These are phyloP conservation scores for Serendipita sp. DNA, from an alignment of 768 basidiomycete species.

Conservation along the genomic window DNA sequence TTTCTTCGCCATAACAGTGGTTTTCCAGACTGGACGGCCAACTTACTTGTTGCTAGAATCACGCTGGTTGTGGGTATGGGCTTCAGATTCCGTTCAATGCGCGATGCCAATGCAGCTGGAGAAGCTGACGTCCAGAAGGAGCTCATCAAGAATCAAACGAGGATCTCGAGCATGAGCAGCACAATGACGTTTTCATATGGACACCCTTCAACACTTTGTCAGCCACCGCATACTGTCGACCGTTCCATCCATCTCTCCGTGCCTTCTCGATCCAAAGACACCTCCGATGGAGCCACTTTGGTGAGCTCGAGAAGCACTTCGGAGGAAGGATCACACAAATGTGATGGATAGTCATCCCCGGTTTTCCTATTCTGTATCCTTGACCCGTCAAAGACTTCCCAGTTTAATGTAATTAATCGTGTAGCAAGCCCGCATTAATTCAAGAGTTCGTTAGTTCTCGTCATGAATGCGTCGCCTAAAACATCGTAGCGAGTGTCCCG, in stretches of 20 bases:
- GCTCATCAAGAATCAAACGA: neutral
- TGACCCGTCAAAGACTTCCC: too few species aligned
- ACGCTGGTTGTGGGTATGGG: neutral
- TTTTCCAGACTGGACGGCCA: neutral
- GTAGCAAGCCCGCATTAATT: too few species aligned
- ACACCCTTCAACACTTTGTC: neutral
- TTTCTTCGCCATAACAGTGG: too few species aligned
- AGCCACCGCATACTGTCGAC: neutral
- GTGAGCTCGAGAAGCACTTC: too few species aligned
- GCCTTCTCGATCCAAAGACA: neutral
- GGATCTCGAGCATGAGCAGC: neutral
- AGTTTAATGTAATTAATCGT: too few species aligned
- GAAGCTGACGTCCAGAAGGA: neutral
- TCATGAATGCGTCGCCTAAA: too few species aligned
- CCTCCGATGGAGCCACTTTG: too few species aligned
- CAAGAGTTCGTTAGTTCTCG: too few species aligned
- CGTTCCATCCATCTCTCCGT: neutral
- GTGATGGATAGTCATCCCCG: too few species aligned
- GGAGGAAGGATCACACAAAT: too few species aligned
- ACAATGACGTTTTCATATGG: neutral
- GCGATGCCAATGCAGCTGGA: neutral
- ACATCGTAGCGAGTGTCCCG: too few species aligned
- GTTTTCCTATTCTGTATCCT: too few species aligned
- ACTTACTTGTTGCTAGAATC: neutral
- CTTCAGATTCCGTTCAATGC: neutral